phyloP scores from a whole-genome alignment of 2,329 filamentous ascomycete species.

The Anthostomella pinea region DNA sequence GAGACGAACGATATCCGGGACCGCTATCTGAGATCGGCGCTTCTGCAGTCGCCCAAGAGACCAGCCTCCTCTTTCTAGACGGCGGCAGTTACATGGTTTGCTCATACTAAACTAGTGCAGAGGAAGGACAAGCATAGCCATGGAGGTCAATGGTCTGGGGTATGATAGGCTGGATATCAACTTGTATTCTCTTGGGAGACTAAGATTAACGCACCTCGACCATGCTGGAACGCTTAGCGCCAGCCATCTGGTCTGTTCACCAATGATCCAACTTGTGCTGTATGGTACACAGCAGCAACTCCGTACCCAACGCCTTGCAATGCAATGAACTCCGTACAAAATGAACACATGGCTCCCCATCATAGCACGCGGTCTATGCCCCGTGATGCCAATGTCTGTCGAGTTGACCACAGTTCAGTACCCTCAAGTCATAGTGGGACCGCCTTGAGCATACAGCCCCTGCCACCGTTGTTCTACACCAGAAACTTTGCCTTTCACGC shows the following conservation, averaged over 20 bases:
- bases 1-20: conserved; percentile 22
- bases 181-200: too few relatives aligned
- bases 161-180: too few relatives aligned
- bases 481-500: conserved; percentile 60
- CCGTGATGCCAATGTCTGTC: neutral
- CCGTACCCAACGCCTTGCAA: conserved; percentile 26
- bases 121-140: too few relatives aligned
- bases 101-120: too few relatives aligned
- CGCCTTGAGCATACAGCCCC: conserved; percentile 43
- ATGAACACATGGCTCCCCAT: conserved; percentile 2
- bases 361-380: too few relatives aligned
- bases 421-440: conserved; percentile 2
- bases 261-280: too few relatives aligned
- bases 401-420: neutral
- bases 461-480: conserved; percentile 62
- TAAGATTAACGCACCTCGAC: too few relatives aligned
- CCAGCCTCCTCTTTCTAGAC: conserved; percentile 4
- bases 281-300: neutral
- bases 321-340: conserved; percentile 14
- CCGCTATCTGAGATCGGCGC: conserved; percentile 26
- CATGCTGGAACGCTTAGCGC: too few relatives aligned
- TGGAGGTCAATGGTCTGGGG: too few relatives aligned
- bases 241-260: too few relatives aligned
- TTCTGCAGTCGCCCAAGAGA: conserved; percentile 25
- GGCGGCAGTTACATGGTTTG: neutral